Evolutionary conservation across 176 grass and related monocot species (phyloP).

Genomic region (Aegilops bicornis): DNA sequence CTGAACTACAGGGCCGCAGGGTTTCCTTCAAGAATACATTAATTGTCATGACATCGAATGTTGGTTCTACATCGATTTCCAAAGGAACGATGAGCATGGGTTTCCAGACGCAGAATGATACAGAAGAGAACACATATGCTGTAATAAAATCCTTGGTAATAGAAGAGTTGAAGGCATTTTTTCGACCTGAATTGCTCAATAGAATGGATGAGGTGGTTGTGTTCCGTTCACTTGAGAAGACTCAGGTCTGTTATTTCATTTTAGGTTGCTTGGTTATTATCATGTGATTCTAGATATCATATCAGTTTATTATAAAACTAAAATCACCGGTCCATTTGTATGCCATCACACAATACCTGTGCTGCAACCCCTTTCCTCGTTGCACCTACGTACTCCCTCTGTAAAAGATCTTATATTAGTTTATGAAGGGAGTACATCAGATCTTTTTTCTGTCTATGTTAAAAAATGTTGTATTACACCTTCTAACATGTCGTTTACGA

Average conservation of each 20-base stretch:
- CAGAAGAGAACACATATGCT: conserved; percentile 60
- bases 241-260: conserved; percentile 53
- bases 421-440: not conserved
- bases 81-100: conserved; percentile 67
- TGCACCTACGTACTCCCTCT: not conserved
- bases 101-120: conserved; percentile 57
- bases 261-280: not conserved
- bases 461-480: not conserved
- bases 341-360: not conserved
- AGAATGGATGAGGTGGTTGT: conserved; percentile 97
- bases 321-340: not conserved
- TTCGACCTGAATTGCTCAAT: conserved; percentile 90
- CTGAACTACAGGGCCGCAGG: conserved; percentile 64
- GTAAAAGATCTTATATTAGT: too few species aligned
- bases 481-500: not conserved
- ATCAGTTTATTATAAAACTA: not conserved
- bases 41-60: conserved; percentile 95
- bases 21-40: conserved; percentile 98
- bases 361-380: not conserved
- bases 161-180: conserved; percentile 87
- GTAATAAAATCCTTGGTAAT: conserved; percentile 81
- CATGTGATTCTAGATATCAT: not conserved
- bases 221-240: conserved; percentile 84
- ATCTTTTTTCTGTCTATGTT: not conserved
- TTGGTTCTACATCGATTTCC: conserved; percentile 85